These are phyloP conservation scores for Cryphonectria naterciae DNA, from an alignment of 2,329 filamentous ascomycete genomes.

Conservation along the genomic window DNA sequence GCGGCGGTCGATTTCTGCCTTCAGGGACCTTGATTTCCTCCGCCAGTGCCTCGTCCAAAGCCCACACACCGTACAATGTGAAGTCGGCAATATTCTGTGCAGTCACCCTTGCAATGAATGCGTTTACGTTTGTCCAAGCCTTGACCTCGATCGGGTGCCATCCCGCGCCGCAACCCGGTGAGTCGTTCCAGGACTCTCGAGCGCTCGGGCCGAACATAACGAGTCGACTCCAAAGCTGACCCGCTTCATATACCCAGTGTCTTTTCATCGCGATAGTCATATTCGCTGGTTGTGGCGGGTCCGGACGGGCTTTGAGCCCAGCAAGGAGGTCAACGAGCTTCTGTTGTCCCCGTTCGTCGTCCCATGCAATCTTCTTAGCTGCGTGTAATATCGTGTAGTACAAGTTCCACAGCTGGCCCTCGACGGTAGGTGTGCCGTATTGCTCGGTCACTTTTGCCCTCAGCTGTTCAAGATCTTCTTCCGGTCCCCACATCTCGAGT, in stretches of 20 bases:
- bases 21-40: neutral
- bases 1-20: neutral
- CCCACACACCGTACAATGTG: slow-evolving; percentile 8
- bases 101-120: slow-evolving; percentile 29
- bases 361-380: slow-evolving; percentile 30
- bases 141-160: slow-evolving; percentile 29
- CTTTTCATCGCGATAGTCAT: slow-evolving; percentile 6
- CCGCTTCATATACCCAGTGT: neutral
- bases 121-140: slow-evolving; percentile 30
- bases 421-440: slow-evolving; percentile 1
- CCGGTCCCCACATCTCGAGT: slow-evolving; percentile 15
- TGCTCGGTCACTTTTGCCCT: slow-evolving; percentile 2
- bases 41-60: slow-evolving; percentile 5
- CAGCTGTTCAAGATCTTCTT: slow-evolving; percentile 4
- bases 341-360: slow-evolving; percentile 19
- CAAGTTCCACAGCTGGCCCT: slow-evolving; percentile 31
- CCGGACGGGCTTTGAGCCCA: slow-evolving; percentile 27
- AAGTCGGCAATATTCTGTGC: slow-evolving; percentile 12
- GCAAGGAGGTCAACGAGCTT: slow-evolving; percentile 28
- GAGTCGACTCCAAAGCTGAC: neutral
- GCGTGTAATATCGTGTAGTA: slow-evolving; percentile 32
- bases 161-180: slow-evolving; percentile 27
- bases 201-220: slow-evolving; percentile 25
- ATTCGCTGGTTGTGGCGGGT: slow-evolving; percentile 24
- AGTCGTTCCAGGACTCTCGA: slow-evolving; percentile 31